Evolutionary conservation across 139 green algal genomes (phyloP).

Genomic region (Tetradesmus lagerheimii): DNA sequence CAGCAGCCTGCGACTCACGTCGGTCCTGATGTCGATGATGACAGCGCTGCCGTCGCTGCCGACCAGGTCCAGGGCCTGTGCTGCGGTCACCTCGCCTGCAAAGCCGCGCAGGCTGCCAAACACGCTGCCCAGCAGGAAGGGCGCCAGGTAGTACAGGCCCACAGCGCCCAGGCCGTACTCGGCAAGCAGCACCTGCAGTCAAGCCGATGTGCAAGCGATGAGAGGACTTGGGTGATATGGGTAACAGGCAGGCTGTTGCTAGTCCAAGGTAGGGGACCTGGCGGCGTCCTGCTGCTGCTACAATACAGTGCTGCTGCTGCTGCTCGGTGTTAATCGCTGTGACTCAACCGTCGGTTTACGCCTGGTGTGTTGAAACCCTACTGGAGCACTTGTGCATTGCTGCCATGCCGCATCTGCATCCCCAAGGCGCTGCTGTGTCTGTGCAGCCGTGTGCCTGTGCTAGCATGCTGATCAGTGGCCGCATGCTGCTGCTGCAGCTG

Average conservation of each 20-base stretch:
- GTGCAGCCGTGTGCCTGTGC: too few species aligned
- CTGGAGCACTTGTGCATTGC: too few species aligned
- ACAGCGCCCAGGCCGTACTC: conserved; percentile 70
- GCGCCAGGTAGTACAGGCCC: conserved; percentile 58
- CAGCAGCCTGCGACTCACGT: conserved; percentile 15
- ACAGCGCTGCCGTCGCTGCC: conserved; percentile 63
- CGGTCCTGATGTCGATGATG: conserved; percentile 86
- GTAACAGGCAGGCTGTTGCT: not conserved
- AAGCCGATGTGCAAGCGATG: not conserved
- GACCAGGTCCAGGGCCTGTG: conserved; percentile 72
- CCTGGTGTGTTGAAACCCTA: too few species aligned
- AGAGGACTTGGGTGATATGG: not conserved
- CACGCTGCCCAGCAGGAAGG: conserved; percentile 60
- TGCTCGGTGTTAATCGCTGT: too few species aligned
- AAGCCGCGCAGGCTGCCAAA: conserved; percentile 69
- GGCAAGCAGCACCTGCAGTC: conserved; percentile 59
- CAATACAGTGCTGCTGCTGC: not conserved
- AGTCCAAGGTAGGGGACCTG: not conserved
- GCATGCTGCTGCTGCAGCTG: not conserved
- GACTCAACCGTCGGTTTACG: too few species aligned
- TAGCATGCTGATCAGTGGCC: too few species aligned
- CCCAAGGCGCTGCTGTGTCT: not conserved
- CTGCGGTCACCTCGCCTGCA: conserved; percentile 64
- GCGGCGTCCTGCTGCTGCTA: too few species aligned
- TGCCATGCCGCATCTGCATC: too few species aligned